Evolutionary conservation across 495 filamentous ascomycete genomes (phyloP).

Genomic region (Cudoniella acicularis): DNA sequence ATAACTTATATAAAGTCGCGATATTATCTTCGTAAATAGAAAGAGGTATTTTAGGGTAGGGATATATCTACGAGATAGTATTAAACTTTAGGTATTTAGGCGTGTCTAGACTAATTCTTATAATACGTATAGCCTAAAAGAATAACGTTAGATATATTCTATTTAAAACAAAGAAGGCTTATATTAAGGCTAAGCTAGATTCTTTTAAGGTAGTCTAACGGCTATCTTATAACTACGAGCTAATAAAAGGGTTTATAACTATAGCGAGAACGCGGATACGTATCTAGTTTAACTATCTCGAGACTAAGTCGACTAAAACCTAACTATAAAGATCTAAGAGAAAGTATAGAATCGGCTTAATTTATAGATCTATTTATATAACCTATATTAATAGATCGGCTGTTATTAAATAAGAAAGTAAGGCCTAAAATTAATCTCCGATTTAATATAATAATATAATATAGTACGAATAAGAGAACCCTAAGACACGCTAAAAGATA

Average conservation of each 20-base stretch:
- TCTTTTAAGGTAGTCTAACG: background rate
- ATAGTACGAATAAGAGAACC: background rate
- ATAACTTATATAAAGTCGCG: background rate
- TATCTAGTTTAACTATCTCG: slow-evolving; percentile 3
- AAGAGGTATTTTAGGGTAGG: background rate
- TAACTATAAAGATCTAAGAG: background rate
- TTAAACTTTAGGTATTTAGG: background rate
- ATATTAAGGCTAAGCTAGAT: slow-evolving; percentile 12
- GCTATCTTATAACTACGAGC: background rate
- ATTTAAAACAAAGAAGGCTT: slow-evolving; percentile 1
- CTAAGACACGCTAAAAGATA: background rate
- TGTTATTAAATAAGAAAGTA: background rate
- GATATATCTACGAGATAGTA: background rate
- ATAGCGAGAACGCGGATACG: background rate
- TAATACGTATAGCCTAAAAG: slow-evolving; percentile 9
- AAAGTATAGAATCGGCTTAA: background rate
- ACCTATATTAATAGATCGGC: slow-evolving; percentile 1
- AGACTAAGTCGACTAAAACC: slow-evolving; percentile 2
- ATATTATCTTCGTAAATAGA: slow-evolving; percentile 1
- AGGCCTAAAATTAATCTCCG: slow-evolving; percentile 7
- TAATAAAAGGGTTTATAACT: background rate
- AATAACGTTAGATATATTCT: background rate
- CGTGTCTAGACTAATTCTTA: background rate
- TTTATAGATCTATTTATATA: background rate
- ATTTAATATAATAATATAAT: slow-evolving; percentile 2